Base-by-base conservation (phyloP, 352 stramenopile species). In the Pythium rhizo-oryzae region DNA sequence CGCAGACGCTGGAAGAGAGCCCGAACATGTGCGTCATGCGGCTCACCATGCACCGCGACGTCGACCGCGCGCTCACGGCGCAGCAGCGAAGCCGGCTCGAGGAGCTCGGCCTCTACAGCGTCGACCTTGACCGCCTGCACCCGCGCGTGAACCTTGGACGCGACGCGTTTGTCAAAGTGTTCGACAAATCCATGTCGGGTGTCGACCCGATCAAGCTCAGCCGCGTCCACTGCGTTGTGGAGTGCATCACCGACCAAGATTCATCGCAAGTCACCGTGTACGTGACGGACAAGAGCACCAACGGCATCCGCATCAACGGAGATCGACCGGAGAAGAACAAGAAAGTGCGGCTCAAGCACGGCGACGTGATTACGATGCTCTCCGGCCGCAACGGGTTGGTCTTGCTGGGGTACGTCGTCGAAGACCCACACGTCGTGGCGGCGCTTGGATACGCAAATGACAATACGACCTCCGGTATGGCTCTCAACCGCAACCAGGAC, bases 341-440 rank as follows among this genome's bases (percentile, higher is more conserved):
- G 54, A 79, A 76, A n/a, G 65, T 83, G 28, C 71, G 77, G 59
- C 68, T 94, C 1, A 39, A 67, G 28, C 76, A 94, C 57, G 78
- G 82, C 50, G 80, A 93, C 59, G 87, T 77, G 54, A 92, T 94
- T 44, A 90, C 86, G 16, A 66, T 94, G 39, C 69, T 94, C n/a
- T 92, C 82, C 15, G 85, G 78, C 24, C 68, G 71, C 1, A 76
- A 83, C 4, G 86, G 84, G 0, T 82, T 77, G 39, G 79, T 94
- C 28, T 59, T 91, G 30, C 67, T 93, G 0, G 84, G 84, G 0
- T 94, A 93, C 59, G 71, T 91, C 0, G 86, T 87, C 7, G 82
- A 94, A 79, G 84, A 94, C 28, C 86, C 84, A 18, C 84, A 91
- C 49, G 84, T 91, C 5, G 62, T 75, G 13, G 78, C 76, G 0